Evolutionary conservation across 768 basidiomycete species (phyloP).

Genomic region (Rickenella mellea): DNA sequence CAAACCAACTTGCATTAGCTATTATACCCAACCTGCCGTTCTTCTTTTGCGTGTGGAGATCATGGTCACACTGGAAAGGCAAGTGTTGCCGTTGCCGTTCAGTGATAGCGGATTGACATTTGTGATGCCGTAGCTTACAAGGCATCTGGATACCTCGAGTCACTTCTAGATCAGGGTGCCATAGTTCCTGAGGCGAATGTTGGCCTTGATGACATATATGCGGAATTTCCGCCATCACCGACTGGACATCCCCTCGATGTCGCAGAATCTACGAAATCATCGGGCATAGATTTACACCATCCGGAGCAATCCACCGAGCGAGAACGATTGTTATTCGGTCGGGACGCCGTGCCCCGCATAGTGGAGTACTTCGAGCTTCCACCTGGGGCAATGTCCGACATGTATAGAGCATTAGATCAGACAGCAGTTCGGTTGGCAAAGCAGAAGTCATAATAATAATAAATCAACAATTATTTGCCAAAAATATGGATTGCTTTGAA

Average conservation of each 20-base stretch:
- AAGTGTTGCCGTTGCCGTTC: conserved; percentile 2
- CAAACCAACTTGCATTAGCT: conserved; percentile 31
- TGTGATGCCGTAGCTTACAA: conserved; percentile 42
- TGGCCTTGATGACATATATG: conserved; percentile 51
- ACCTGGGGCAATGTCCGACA: conserved; percentile 32
- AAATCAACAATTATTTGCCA: not conserved
- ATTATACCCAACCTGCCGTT: conserved; percentile 78
- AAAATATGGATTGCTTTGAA: not conserved
- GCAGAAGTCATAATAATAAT: not conserved
- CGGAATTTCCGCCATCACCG: conserved; percentile 12
- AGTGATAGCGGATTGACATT: not conserved
- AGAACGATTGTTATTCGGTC: conserved; percentile 36
- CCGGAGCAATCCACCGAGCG: conserved; percentile 2
- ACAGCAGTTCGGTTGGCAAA: conserved; percentile 22
- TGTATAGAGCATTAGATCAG: conserved; percentile 62
- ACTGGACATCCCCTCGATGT: too few species aligned
- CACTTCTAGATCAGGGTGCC: conserved; percentile 42
- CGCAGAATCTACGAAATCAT: conserved; percentile 6
- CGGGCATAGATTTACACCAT: conserved; percentile 7
- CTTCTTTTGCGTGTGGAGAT: conserved; percentile 79
- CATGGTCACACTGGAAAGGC: conserved; percentile 83
- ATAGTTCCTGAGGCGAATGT: conserved; percentile 48
- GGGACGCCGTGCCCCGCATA: conserved; percentile 45
- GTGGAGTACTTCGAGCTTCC: conserved; percentile 36
- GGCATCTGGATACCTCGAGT: conserved; percentile 58